A percentile compares a stretch with the other conserved stretches of the same genome.
Conservation (phyloP, 192 early-diverging fungal species). For the Umbelopsis sp. region DNA sequence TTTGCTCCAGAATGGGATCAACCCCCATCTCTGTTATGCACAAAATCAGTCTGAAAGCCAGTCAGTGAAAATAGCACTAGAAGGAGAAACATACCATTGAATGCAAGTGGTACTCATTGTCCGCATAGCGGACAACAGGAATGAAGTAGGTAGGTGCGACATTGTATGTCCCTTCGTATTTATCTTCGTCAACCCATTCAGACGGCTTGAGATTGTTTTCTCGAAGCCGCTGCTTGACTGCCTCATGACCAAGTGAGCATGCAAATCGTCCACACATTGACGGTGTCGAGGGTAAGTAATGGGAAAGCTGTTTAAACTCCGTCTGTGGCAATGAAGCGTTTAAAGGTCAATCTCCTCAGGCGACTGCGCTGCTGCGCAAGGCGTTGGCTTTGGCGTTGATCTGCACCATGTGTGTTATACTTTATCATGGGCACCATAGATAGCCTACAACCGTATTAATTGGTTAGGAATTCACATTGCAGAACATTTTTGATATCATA, state of each 20-base stretch:
- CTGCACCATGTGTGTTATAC: not conserved
- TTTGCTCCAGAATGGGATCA: conserved; percentile 51
- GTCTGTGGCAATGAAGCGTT: not conserved
- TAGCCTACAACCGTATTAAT: not conserved
- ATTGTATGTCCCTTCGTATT: conserved; percentile 44
- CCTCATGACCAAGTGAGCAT: conserved; percentile 19
- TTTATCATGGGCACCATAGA: conserved; percentile 8
- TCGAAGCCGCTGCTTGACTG: not conserved
- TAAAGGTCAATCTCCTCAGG: not conserved
- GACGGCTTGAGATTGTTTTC: not conserved
- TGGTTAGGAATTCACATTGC: not conserved
- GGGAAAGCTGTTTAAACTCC: not conserved
- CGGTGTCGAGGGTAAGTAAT: not conserved
- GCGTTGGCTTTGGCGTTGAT: not conserved
- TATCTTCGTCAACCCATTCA: conserved; percentile 13
- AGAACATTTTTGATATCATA: not conserved
- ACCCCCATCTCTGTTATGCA: conserved; percentile 50
- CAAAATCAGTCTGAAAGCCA: not conserved
- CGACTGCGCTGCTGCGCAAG: not conserved
- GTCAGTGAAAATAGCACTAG: not conserved
- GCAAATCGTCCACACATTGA: conserved; percentile 33
- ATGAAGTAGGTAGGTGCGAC: conserved; percentile 50
- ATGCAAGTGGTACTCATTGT: conserved; percentile 36
- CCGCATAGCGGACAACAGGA: conserved; percentile 41
- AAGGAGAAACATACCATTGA: conserved; percentile 44